phyloP scores from a whole-genome alignment of 1,284 basidiomycete genomes.

The Xerocomus amazonicus region DNA sequence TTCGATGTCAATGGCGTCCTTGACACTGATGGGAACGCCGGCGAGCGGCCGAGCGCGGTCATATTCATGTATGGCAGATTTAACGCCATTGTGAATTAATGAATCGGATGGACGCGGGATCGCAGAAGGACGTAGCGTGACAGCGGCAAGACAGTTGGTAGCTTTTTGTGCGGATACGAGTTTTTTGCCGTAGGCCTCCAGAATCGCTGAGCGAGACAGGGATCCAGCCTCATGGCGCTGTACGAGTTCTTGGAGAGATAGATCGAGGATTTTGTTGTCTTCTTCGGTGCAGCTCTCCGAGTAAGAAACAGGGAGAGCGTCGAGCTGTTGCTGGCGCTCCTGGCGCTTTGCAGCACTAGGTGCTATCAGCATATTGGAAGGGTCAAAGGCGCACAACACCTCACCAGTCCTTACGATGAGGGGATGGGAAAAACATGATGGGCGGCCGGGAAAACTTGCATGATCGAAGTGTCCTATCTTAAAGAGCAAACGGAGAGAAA shows the following conservation, averaged over 20 bases:
- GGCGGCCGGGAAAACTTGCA: not conserved
- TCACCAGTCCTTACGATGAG: conserved; percentile 32
- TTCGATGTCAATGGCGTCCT: conserved; percentile 37
- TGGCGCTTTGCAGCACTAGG: conserved; percentile 24
- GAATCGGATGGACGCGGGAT: not conserved
- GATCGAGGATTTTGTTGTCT: conserved; percentile 26
- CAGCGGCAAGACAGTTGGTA: conserved; percentile 32
- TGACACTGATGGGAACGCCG: conserved; percentile 33
- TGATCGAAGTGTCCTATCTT: conserved; percentile 5
- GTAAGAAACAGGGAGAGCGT: conserved; percentile 24
- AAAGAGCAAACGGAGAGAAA: not conserved
- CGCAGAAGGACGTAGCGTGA: conserved; percentile 14
- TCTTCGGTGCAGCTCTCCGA: conserved; percentile 26
- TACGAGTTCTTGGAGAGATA: conserved; percentile 28
- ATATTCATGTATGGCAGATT: not conserved
- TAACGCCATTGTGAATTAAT: not conserved
- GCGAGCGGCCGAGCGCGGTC: conserved; percentile 17
- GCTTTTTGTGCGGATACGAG: conserved; percentile 30
- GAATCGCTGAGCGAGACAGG: conserved; percentile 23
- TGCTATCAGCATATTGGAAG: not conserved
- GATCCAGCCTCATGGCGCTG: conserved; percentile 17
- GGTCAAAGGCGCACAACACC: not conserved
- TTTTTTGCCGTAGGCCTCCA: conserved; percentile 33
- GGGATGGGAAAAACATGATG: conserved; percentile 25
- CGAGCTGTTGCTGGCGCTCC: conserved; percentile 21